Evolutionary conservation across 2,329 filamentous ascomycete species (phyloP).

Genomic region (Rugonectria rugulosa): DNA sequence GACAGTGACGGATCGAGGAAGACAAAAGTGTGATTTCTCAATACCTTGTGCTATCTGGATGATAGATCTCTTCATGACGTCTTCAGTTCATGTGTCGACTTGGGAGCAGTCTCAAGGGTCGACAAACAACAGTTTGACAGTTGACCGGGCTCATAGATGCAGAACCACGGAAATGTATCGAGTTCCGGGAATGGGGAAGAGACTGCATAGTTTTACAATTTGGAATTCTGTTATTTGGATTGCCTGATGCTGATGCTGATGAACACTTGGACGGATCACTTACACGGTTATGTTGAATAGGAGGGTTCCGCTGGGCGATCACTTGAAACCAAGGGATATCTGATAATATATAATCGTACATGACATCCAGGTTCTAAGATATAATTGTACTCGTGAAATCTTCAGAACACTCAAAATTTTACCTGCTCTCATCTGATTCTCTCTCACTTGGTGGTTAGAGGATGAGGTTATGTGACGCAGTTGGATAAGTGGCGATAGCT

Average conservation of each 20-base stretch:
- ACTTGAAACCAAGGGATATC: no score
- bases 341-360: no score
- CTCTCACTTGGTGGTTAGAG: not conserved
- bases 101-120: slow-evolving; percentile 29
- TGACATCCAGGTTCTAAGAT: no score
- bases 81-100: slow-evolving; percentile 27
- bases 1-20: slow-evolving; percentile 6
- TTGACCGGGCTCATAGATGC: slow-evolving; percentile 27
- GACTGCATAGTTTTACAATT: slow-evolving; percentile 25
- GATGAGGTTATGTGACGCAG: slow-evolving; percentile 11
- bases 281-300: no score
- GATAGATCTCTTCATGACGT: slow-evolving; percentile 30
- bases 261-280: no score
- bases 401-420: no score
- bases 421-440: not conserved
- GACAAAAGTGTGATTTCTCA: slow-evolving; percentile 12
- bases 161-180: slow-evolving; percentile 37
- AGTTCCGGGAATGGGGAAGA: slow-evolving; percentile 22
- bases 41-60: slow-evolving; percentile 21
- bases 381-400: no score
- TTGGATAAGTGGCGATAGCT: slow-evolving; percentile 4
- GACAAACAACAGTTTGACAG: slow-evolving; percentile 21
- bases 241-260: no score
- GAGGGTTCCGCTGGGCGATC: no score
- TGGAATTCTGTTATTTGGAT: not conserved